phyloP scores from a whole-genome alignment of 306 rosid species.

The Urtica urens region DNA sequence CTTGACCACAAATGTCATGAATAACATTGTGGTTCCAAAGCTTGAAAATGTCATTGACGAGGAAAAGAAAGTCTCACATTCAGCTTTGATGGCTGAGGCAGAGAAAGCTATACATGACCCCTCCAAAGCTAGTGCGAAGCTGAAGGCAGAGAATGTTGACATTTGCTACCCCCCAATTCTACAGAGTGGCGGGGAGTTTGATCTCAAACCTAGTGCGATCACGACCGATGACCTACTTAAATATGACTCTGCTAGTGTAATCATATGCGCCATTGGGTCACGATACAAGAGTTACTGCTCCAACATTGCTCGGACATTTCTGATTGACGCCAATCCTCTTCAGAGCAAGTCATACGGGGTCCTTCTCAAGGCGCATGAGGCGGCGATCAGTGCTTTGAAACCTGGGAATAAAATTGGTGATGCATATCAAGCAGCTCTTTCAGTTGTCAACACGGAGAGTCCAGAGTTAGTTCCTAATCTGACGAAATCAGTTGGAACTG shows the following conservation, averaged over 20 bases:
- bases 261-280: slow-evolving; percentile 84
- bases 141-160: slow-evolving; percentile 81
- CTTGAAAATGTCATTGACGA: slow-evolving; percentile 88
- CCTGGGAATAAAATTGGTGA: slow-evolving; percentile 56
- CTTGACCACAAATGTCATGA: slow-evolving; percentile 69
- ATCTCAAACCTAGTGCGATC: slow-evolving; percentile 92
- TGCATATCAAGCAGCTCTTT: slow-evolving; percentile 66
- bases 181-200: slow-evolving; percentile 90
- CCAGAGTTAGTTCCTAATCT: slow-evolving; percentile 56
- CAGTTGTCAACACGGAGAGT: slow-evolving; percentile 71
- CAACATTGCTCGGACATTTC: slow-evolving; percentile 68
- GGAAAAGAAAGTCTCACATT: slow-evolving; percentile 75
- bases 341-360: slow-evolving; percentile 85
- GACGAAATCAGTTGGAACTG: slow-evolving; percentile 87
- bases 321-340: slow-evolving; percentile 77
- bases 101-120: slow-evolving; percentile 85
- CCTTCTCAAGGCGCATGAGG: slow-evolving; percentile 83
- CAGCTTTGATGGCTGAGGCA: slow-evolving; percentile 80
- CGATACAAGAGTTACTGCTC: slow-evolving; percentile 92
- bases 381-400: slow-evolving; percentile 55
- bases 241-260: slow-evolving; percentile 78
- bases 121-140: slow-evolving; percentile 55
- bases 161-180: slow-evolving; percentile 91
- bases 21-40: slow-evolving; percentile 64
- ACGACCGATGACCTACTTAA: slow-evolving; percentile 78